phyloP scores from a whole-genome alignment of 306 rosid species.

The Glycine soja region DNA sequence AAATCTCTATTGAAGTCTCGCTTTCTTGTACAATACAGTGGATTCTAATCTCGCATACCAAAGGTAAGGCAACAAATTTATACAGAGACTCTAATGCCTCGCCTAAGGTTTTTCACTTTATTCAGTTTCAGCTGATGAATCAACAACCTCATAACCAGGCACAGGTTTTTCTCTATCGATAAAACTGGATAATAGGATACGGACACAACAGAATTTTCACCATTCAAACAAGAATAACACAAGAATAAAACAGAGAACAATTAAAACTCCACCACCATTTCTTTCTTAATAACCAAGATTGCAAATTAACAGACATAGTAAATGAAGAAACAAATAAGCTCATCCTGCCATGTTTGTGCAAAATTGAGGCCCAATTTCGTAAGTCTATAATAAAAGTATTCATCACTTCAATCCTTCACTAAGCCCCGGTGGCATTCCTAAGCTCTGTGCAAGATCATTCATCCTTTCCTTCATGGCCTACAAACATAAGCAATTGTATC shows the following conservation, averaged over 20 bases:
- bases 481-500: slow-evolving; percentile 36
- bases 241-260: neutral
- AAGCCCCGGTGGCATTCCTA: slow-evolving; percentile 65
- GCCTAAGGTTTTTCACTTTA: neutral
- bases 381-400: slow-evolving; percentile 27
- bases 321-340: slow-evolving; percentile 44
- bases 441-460: slow-evolving; percentile 62
- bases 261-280: neutral
- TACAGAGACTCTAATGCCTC: neutral
- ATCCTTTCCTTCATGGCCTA: slow-evolving; percentile 71
- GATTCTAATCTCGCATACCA: neutral
- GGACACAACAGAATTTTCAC: neutral
- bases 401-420: slow-evolving; percentile 61
- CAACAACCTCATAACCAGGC: neutral
- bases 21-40: neutral
- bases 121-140: neutral
- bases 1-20: neutral
- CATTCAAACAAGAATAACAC: neutral
- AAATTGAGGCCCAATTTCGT: slow-evolving; percentile 49
- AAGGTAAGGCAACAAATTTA: neutral
- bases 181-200: neutral
- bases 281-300: slow-evolving; percentile 21
- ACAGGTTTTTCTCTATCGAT: neutral
- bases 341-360: slow-evolving; percentile 49
- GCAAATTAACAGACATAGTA: slow-evolving; percentile 39